phyloP scores from a whole-genome alignment of 2,329 filamentous ascomycete genomes.

The Aurifilum marmelostoma region DNA sequence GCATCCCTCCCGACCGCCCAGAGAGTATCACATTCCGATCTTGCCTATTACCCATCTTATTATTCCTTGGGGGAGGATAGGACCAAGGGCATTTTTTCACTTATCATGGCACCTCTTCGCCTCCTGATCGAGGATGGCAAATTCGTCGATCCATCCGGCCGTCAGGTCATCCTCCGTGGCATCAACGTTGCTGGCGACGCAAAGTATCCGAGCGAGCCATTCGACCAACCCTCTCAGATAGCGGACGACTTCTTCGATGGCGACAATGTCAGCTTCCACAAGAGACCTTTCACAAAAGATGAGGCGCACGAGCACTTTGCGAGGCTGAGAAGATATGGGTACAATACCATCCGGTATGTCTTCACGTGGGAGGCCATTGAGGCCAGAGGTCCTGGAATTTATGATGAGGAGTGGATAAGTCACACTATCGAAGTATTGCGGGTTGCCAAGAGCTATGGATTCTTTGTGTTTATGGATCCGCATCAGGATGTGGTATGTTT shows the following conservation, averaged over 20 bases:
- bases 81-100: not conserved
- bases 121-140: constrained; percentile 82
- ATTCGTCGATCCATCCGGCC: constrained; percentile 80
- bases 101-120: constrained; percentile 71
- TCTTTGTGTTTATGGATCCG: constrained; percentile 98
- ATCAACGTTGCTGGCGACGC: constrained; percentile 93
- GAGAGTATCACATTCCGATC: too few species aligned
- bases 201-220: constrained; percentile 78
- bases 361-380: constrained; percentile 99
- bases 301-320: constrained; percentile 88
- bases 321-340: constrained; percentile 83
- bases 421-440: constrained; percentile 87
- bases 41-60: too few species aligned
- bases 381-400: constrained; percentile 83
- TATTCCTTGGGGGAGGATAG: too few species aligned
- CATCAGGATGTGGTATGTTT: constrained; percentile 89
- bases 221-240: constrained; percentile 80
- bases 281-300: constrained; percentile 79
- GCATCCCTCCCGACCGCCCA: too few species aligned
- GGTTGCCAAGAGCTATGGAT: constrained; percentile 85
- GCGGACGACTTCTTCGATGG: constrained; percentile 85
- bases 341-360: constrained; percentile 94
- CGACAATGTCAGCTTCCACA: constrained; percentile 87
- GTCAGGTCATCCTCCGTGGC: constrained; percentile 86
- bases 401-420: constrained; percentile 91